These are phyloP conservation scores for Colletotrichum australisinense DNA, from an alignment of 2,329 filamentous ascomycete species.

Conservation along the genomic window DNA sequence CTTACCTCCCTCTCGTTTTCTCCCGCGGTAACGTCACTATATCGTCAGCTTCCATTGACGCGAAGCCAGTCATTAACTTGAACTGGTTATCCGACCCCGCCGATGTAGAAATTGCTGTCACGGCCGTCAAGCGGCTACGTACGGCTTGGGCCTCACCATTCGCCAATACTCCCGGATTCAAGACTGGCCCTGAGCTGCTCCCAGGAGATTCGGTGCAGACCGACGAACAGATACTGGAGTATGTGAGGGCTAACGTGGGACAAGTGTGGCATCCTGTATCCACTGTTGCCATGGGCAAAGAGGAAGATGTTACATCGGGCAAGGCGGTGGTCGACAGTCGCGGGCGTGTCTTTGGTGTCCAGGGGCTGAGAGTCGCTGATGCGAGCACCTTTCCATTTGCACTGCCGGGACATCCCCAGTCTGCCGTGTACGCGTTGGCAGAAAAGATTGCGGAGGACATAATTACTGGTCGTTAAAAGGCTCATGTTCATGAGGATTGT, in stretches of 20 bases:
- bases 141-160: slow-evolving; percentile 44
- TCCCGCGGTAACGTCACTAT: slow-evolving; percentile 59
- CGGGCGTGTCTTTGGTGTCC: slow-evolving; percentile 35
- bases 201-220: slow-evolving; percentile 51
- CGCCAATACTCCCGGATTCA: slow-evolving; percentile 42
- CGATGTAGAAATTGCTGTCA: slow-evolving; percentile 57
- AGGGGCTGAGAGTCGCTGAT: slow-evolving; percentile 38
- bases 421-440: slow-evolving; percentile 38
- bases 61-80: slow-evolving; percentile 55
- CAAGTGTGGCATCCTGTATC: slow-evolving; percentile 65
- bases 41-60: slow-evolving; percentile 46
- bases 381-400: slow-evolving; percentile 42
- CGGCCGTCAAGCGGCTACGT: slow-evolving; percentile 54
- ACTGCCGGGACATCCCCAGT: slow-evolving; percentile 40
- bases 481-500: too few species aligned
- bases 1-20: slow-evolving; percentile 43
- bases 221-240: slow-evolving; percentile 54
- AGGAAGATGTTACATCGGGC: slow-evolving; percentile 52
- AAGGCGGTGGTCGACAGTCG: slow-evolving; percentile 64
- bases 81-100: slow-evolving; percentile 56
- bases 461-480: slow-evolving; percentile 51
- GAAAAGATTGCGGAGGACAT: slow-evolving; percentile 41
- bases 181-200: slow-evolving; percentile 48
- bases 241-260: slow-evolving; percentile 49
- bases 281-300: slow-evolving; percentile 65